Percentiles rank a stretch among this genome's conserved stretches.
Conservation (phyloP, 2,329 filamentous ascomycete species). For the Calonectria hongkongensis region DNA sequence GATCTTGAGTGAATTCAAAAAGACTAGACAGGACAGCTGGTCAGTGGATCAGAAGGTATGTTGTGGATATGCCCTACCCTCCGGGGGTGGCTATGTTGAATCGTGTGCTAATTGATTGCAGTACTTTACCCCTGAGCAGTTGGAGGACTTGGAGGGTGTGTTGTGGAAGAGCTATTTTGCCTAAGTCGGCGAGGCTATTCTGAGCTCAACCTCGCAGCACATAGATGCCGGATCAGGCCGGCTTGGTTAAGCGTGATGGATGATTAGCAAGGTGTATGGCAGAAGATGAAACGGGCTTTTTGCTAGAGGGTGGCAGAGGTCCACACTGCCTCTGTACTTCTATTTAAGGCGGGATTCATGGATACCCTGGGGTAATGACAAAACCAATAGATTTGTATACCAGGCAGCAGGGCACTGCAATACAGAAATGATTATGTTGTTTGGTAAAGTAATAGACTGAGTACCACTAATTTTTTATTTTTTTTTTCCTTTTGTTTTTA, state of each 20-base stretch:
- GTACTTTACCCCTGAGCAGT: constrained; percentile 92
- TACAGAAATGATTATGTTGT: constrained; percentile 35
- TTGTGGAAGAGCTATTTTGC: constrained; percentile 99
- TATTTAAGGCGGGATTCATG: constrained; percentile 35
- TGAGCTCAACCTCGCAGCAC: constrained; percentile 43
- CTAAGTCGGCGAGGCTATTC: constrained; percentile 62
- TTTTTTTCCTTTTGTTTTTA: background rate
- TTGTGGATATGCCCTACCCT: constrained; percentile 36
- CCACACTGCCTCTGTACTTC: constrained; percentile 42
- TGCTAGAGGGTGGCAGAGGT: constrained; percentile 7
- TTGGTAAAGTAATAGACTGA: constrained; percentile 8
- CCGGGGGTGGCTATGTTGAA: constrained; percentile 1
- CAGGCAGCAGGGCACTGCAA: constrained; percentile 36
- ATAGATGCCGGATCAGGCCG: background rate
- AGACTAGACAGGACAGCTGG: constrained; percentile 99
- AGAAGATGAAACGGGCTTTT: constrained; percentile 24
- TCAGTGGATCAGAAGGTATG: constrained; percentile 96
- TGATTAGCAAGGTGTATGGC: constrained; percentile 25
- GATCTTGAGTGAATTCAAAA: constrained; percentile 98
- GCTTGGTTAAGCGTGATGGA: constrained; percentile 7
- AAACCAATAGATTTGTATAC: constrained; percentile 51
- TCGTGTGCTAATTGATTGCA: constrained; percentile 61
- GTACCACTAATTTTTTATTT: background rate
- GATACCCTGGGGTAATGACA: constrained; percentile 35
- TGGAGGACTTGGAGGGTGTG: constrained; percentile 96